Evolutionary conservation across 495 filamentous ascomycete species (phyloP).

Genomic region (Penicillium ucsense): DNA sequence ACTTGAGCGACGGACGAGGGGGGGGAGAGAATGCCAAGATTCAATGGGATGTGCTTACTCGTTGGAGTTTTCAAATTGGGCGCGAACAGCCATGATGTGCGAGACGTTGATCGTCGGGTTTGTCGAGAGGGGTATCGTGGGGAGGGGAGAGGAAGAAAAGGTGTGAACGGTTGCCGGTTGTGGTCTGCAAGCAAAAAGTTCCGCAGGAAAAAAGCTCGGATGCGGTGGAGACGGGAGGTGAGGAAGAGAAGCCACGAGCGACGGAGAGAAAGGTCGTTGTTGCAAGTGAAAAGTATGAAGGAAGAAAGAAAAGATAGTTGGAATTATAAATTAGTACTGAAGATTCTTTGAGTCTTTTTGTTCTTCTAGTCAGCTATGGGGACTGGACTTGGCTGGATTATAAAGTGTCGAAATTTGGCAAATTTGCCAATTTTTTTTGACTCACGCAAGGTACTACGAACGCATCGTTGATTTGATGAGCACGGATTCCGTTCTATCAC

Average conservation of each 20-base stretch:
- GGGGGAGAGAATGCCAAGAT: neutral
- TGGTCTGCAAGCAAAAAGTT: neutral
- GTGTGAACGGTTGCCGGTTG: too few species aligned
- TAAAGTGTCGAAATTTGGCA: too few species aligned
- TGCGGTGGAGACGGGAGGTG: conserved; percentile 2
- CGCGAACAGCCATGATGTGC: conserved; percentile 63
- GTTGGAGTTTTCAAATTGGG: conserved; percentile 97
- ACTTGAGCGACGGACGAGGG: neutral
- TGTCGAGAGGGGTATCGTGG: neutral
- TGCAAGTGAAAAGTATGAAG: neutral
- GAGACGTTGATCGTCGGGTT: neutral
- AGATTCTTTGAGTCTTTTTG: too few species aligned
- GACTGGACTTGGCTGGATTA: neutral
- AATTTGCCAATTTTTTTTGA: too few species aligned
- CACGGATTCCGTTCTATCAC: too few species aligned
- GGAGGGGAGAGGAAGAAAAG: neutral
- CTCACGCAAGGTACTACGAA: too few species aligned
- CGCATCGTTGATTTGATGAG: too few species aligned
- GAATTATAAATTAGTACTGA: neutral
- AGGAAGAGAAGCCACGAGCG: neutral
- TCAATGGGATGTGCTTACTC: conserved; percentile 51
- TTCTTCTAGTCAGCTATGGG: too few species aligned
- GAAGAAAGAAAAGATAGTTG: neutral
- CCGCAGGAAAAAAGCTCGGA: neutral
- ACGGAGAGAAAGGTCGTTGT: neutral